These are phyloP conservation scores for Tylopilus rubrobrunneus DNA, from an alignment of 768 basidiomycete genomes.

Conservation along the genomic window DNA sequence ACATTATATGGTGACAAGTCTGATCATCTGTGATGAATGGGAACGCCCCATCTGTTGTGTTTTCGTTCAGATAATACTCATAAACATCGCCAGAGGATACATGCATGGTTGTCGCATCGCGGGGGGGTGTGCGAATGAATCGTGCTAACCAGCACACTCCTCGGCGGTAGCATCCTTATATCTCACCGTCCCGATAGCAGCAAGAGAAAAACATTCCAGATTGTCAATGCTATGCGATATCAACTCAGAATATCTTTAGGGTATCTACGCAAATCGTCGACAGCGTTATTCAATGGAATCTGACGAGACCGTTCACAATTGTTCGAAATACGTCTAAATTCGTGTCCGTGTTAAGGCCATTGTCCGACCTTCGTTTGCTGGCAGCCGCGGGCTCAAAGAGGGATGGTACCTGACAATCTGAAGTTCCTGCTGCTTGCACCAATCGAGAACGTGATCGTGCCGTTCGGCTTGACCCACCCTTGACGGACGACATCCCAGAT, in stretches of 20 bases:
- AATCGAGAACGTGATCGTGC: constrained; percentile 57
- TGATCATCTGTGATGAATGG: too few species aligned
- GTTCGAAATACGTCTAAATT: neutral
- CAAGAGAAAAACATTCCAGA: neutral
- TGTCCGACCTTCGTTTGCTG: neutral
- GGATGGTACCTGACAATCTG: constrained; percentile 43
- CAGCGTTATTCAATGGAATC: neutral
- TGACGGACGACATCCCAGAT: constrained; percentile 75
- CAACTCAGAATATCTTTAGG: neutral
- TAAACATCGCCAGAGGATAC: too few species aligned
- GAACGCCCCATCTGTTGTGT: too few species aligned
- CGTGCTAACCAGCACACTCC: too few species aligned
- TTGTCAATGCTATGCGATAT: neutral
- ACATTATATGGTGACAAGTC: too few species aligned
- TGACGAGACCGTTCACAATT: neutral
- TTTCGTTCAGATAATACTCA: too few species aligned
- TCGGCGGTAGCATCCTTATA: too few species aligned
- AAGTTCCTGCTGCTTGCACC: constrained; percentile 68
- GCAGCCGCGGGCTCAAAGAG: constrained; percentile 5
- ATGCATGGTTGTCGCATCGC: too few species aligned
- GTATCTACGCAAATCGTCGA: neutral
- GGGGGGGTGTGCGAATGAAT: too few species aligned
- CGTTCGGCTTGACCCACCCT: constrained; percentile 69
- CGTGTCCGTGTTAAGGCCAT: neutral
- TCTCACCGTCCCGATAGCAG: too few species aligned